Base-by-base conservation (phyloP, 2,329 filamentous ascomycete genomes). In the Trichoderma guizhouense region DNA sequence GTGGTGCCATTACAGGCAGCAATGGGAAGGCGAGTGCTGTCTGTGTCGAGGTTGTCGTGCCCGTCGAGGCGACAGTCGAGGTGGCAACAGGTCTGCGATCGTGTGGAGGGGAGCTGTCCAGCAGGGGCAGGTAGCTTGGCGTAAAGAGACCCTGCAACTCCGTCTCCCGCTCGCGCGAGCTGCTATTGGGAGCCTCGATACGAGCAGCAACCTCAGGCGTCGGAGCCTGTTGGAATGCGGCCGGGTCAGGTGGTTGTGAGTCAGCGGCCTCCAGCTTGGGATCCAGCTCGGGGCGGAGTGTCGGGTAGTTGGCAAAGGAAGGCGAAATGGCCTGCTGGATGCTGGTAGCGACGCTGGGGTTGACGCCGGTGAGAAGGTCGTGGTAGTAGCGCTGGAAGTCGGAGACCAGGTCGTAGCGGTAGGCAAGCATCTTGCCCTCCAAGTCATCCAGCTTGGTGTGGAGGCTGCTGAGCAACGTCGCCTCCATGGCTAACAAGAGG, bases 61-160 rank as follows among this genome's bases (percentile, higher is more conserved):
- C 39, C n/a, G 61, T 53, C 14, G 47, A 34, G 30, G 39, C 26
- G 18, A 21, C 60, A 43, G 66, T 34, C 34, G 62, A 28, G 28
- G 71, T 58, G 32, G 51, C 55, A 28, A 60, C 63, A 18, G 61
- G 26, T 39, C 69, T 74, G 61, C 73, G 71, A 58, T 73, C 61
- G 72, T 72, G 73, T 57, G 69, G 74, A 62, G 77, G 76, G 71
- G 77, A 77, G 73, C 83, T 83, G 74, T 90, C 89, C 69, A 91
- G 85, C 70, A 91, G 82, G 58, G 89, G 89, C 70, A 92, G 84
- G 76, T 88, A 91, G 73, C 82, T 86, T 32, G 89, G 89, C 43
- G 86, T 90, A 77, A 91, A 91, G 72, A 91, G 80, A 73, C 89
- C 89, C 74, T 86, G 85, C 74, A 91, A 86, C 62, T 73, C 88